Percentiles rank a stretch among this genome's conserved stretches.
Evolutionary conservation across 164 flowering plant species (phyloP).

Genomic region (Brasenia schreberi): DNA sequence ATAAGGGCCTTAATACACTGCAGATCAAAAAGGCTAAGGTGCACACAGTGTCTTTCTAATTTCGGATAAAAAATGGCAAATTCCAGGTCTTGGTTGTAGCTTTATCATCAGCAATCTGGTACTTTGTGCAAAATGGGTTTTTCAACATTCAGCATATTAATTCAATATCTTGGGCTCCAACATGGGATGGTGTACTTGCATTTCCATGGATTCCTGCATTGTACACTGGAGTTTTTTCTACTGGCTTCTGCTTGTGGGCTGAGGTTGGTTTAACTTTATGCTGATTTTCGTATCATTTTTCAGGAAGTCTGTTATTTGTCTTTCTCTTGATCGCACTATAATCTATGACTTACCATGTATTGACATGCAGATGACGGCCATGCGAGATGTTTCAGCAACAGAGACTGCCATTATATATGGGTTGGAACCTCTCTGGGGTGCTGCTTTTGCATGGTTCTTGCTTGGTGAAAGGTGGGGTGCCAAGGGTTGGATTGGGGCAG

Average conservation of each 20-base stretch:
- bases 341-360: background rate
- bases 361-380: constrained; percentile 51
- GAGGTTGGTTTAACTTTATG: constrained; percentile 39
- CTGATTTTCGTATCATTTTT: background rate
- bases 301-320: background rate
- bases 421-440: constrained; percentile 91
- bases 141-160: constrained; percentile 14
- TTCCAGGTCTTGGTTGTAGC: constrained; percentile 53
- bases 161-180: constrained; percentile 31
- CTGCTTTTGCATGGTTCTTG: constrained; percentile 88
- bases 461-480: constrained; percentile 88
- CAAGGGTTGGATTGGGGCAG: constrained; percentile 82
- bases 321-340: background rate
- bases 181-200: constrained; percentile 27
- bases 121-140: constrained; percentile 28
- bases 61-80: background rate
- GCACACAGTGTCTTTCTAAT: no score
- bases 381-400: constrained; percentile 81
- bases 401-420: constrained; percentile 85
- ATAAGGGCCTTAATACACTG: no score
- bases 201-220: constrained; percentile 90
- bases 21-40: no score
- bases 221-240: constrained; percentile 70
- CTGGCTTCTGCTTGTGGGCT: constrained; percentile 71
- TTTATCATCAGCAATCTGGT: constrained; percentile 49